Evolutionary conservation across 441 rosid species (phyloP).

Genomic region (Populus hybrid): DNA sequence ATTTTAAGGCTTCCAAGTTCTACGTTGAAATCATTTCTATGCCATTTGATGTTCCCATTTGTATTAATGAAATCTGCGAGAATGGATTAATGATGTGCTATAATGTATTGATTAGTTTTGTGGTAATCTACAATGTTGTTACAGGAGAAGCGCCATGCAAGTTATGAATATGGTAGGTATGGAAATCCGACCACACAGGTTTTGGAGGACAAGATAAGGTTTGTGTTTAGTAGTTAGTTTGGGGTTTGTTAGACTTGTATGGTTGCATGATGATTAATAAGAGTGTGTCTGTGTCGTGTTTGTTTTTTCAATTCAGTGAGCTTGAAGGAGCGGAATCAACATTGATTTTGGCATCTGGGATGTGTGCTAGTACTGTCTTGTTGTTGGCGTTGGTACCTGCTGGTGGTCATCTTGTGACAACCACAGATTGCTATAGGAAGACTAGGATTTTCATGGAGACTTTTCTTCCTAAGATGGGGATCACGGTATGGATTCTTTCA

Average conservation of each 20-base stretch:
- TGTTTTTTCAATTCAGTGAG: slow-evolving; percentile 42
- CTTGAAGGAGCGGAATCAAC: slow-evolving; percentile 98
- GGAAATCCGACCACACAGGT: slow-evolving; percentile 96
- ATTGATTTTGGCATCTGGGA: slow-evolving; percentile 92
- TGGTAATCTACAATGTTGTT: neutral
- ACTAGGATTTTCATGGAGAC: slow-evolving; percentile 95
- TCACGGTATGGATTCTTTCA: slow-evolving; percentile 44
- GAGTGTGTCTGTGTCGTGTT: neutral
- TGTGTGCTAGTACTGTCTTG: slow-evolving; percentile 94
- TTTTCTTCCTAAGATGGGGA: slow-evolving; percentile 89
- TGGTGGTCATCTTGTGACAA: slow-evolving; percentile 95
- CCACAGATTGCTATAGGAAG: slow-evolving; percentile 94
- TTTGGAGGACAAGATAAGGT: slow-evolving; percentile 88
- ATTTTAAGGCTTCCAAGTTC: neutral
- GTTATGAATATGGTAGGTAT: slow-evolving; percentile 97
- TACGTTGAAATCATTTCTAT: neutral
- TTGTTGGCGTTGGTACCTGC: slow-evolving; percentile 93
- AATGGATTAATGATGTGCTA: neutral
- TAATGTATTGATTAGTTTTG: neutral
- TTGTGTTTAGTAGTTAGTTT: neutral
- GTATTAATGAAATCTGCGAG: neutral
- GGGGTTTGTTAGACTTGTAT: neutral
- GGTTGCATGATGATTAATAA: slow-evolving; percentile 10
- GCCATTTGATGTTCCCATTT: neutral
- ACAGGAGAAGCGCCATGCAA: slow-evolving; percentile 73